phyloP scores from a whole-genome alignment of 2,329 filamentous ascomycete species.

The Colletotrichum godetiae region DNA sequence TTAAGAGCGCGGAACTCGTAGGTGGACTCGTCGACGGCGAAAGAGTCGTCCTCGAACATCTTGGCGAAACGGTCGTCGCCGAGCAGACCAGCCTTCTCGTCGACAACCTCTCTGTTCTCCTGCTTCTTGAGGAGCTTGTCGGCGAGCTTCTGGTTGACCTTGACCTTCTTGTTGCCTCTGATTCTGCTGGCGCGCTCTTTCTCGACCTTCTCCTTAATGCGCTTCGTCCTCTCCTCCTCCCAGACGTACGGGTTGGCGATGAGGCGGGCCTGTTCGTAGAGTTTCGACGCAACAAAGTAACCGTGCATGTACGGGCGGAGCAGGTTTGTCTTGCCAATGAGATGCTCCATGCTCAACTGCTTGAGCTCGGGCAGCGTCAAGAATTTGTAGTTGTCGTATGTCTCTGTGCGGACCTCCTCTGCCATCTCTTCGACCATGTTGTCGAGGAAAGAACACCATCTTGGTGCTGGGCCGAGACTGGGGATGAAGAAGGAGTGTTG shows the following conservation, averaged over 20 bases:
- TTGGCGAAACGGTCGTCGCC: slow-evolving; percentile 87
- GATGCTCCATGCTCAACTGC: slow-evolving; percentile 85
- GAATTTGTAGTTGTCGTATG: slow-evolving; percentile 99
- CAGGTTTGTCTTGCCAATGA: slow-evolving; percentile 90
- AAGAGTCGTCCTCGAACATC: slow-evolving; percentile 93
- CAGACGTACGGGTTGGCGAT: slow-evolving; percentile 95
- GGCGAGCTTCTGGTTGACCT: slow-evolving; percentile 88
- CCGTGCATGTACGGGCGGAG: slow-evolving; percentile 98
- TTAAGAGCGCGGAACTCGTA: slow-evolving; percentile 91
- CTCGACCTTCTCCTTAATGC: slow-evolving; percentile 93
- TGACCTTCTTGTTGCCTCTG: slow-evolving; percentile 94
- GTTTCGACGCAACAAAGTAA: slow-evolving; percentile 93
- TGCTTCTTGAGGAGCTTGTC: slow-evolving; percentile 78
- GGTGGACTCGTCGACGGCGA: slow-evolving; percentile 89
- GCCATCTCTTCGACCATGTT: slow-evolving; percentile 99
- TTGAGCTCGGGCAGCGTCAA: slow-evolving; percentile 88
- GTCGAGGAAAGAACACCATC: slow-evolving; percentile 96
- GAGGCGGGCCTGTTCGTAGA: slow-evolving; percentile 94
- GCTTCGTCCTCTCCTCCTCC: slow-evolving; percentile 91
- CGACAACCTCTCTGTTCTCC: slow-evolving; percentile 68
- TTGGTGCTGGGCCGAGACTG: slow-evolving; percentile 90
- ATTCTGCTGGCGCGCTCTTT: slow-evolving; percentile 97
- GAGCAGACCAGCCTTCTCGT: slow-evolving; percentile 74
- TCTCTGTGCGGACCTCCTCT: slow-evolving; percentile 80
- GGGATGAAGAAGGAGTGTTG: slow-evolving; percentile 97